Base-by-base conservation (phyloP, 371 early-diverging fungal species). In the Mucor circinelloides region DNA sequence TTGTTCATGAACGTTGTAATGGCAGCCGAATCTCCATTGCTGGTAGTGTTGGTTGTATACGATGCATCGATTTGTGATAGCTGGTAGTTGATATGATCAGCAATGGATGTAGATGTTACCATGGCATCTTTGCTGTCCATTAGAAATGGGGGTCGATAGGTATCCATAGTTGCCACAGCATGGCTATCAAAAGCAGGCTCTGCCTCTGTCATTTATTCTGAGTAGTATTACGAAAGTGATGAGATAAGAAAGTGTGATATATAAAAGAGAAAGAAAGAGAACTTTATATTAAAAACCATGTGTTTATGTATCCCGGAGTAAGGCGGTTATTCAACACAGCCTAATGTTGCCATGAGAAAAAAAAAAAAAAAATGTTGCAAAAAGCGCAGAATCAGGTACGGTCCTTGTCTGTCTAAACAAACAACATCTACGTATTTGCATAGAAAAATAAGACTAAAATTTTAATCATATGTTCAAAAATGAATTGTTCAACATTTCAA, bases 81-180 rank as follows among this genome's bases (percentile, higher is more conserved):
- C 34, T 65, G 60, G 27, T 60, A 65, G 38, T 70, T 61, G n/a
- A 70, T 70, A 57, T 70, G 70, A 42, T 70, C 66, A n/a, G 70
- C 70, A 12, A 67, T 67, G 5, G 64, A 30, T 1, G 67, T 31
- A 4, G 66, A 32, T 6, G 55, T 55, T 1, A 15, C n/a, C n/a
- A 67, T 44, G 23, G 69, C 3, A 46, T 68, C 27, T 40, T 46
- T 58, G 25, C 46, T 68, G 6, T 63, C 59, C 30, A 63, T 15
- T 13, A 63, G 58, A 52, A 63, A 58, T 15, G 62, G 19, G 10
- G 50, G 63, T 40, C 64, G 59, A 50, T 63, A 63, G 28, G 64
- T 21, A 42, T 69, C 64, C 23, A 68, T 50, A 1, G 64, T 42
- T n/a, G 54, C 36, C 38, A 59, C 40, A 9, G 50, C 57, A 68